Percentiles rank a stretch among this genome's conserved stretches.
phyloP scores from a whole-genome alignment of 2,329 filamentous ascomycete species.

The Microcyclosporella mali region DNA sequence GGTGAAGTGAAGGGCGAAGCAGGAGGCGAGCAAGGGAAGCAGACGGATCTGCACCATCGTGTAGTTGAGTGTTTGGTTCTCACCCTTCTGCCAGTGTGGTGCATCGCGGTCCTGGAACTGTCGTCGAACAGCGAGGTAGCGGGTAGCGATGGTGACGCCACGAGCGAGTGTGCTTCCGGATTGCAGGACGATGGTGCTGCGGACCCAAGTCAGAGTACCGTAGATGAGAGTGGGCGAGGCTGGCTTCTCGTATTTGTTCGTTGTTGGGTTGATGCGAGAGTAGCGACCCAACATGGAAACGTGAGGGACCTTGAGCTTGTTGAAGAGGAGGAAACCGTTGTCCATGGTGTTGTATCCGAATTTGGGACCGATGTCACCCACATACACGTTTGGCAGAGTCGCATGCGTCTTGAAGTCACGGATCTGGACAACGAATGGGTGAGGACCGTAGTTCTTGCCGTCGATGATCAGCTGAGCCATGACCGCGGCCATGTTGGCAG shows the following conservation, averaged over 20 bases:
- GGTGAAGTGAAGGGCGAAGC: conserved; percentile 74
- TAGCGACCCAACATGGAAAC: conserved; percentile 67
- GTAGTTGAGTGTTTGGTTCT: conserved; percentile 73
- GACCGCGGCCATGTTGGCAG: conserved; percentile 70
- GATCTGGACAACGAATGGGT: conserved; percentile 73
- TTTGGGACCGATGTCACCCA: conserved; percentile 76
- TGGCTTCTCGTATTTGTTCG: conserved; percentile 61
- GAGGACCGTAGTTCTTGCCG: conserved; percentile 65
- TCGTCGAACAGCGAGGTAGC: conserved; percentile 67
- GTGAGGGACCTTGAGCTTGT: conserved; percentile 69
- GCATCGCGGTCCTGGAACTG: conserved; percentile 73
- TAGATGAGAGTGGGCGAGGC: conserved; percentile 63
- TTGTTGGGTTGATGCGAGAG: conserved; percentile 61
- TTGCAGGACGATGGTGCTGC: conserved; percentile 67
- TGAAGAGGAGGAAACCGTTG: conserved; percentile 73
- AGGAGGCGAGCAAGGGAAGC: conserved; percentile 64
- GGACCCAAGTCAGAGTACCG: conserved; percentile 70
- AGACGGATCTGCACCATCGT: conserved; percentile 73
- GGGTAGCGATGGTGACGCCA: conserved; percentile 70
- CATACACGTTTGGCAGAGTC: conserved; percentile 62
- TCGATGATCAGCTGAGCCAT: conserved; percentile 69
- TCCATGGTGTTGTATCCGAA: conserved; percentile 64
- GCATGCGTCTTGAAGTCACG: conserved; percentile 64
- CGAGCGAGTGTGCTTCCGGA: conserved; percentile 65
- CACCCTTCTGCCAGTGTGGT: conserved; percentile 49